Base-by-base conservation (phyloP, 2,329 filamentous ascomycete genomes). In the Byssochlamys sp. region DNA sequence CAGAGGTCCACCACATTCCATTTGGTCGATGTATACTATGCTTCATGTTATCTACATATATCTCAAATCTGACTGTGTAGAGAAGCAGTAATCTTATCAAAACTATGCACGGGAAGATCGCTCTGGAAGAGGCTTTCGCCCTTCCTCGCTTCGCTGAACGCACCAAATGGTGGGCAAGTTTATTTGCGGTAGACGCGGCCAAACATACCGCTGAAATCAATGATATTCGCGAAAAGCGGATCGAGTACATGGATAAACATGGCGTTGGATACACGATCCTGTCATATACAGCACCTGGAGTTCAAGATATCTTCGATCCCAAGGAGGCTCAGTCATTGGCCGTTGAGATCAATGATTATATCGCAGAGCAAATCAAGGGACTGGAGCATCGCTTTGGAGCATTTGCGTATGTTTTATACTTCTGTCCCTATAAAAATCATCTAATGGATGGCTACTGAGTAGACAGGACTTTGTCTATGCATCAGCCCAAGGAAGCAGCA, bases 41-140 rank as follows among this genome's bases (percentile, higher is more conserved):
- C 4, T 3, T 2, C 31, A 3, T 33, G 19, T 19, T 19, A 19
- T 19, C 19, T 19, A 19, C 19, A 19, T 19, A 19, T 19, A 19
- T 19, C 19, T 19, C 19, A 19, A 19, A 19, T 19, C 19, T 19
- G 19, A 19, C 19, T 19, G 19, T 19, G 19, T 19, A 19, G 19
- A 19, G 19, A 19, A 19, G 19, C 19, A 19, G 19, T 19, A 19
- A 19, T 1, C 19, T 19, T 19, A 19, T 19, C 19, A 19, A 19
- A 19, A 19, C 19, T 19, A 84, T 84, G 81, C 70, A 78, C 11
- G 83, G 84, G 59, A 86, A 86, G 61, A 77, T 86, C 58, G 80
- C 80, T 11, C 74, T 86, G 25, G 83, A 86, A 67, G 83, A 86
- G 71, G 82, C 82, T 12, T 85, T 84, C 61, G 80, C 79, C 59